Conservation (phyloP, 2,329 filamentous ascomycete species). For the Aspergillus oerlinghausenensis region DNA sequence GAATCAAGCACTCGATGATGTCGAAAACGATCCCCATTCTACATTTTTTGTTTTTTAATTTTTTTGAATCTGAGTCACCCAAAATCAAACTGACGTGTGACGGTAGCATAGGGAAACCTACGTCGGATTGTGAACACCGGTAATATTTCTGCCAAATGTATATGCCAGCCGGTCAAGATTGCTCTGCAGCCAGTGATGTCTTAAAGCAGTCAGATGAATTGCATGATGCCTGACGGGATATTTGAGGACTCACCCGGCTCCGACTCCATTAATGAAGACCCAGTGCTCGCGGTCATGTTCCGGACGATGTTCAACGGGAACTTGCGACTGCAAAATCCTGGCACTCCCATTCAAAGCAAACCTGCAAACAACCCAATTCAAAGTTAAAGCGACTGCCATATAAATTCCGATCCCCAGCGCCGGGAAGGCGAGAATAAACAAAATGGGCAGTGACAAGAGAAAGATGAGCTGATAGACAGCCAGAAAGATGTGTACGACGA, state of each 20-base stretch:
- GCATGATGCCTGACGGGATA: not conserved
- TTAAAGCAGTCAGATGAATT: slow-evolving; percentile 12
- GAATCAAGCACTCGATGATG: slow-evolving; percentile 70
- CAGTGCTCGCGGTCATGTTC: slow-evolving; percentile 62
- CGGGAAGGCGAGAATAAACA: slow-evolving; percentile 43
- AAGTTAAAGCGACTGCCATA: slow-evolving; percentile 19
- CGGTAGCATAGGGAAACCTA: slow-evolving; percentile 24
- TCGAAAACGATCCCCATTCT: slow-evolving; percentile 67
- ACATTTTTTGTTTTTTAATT: no score
- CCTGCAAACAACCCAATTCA: slow-evolving; percentile 28
- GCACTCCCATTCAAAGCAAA: slow-evolving; percentile 41
- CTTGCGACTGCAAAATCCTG: slow-evolving; percentile 43
- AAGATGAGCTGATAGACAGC: slow-evolving; percentile 57
- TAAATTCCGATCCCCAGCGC: slow-evolving; percentile 26
- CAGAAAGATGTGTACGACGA: slow-evolving; percentile 57
- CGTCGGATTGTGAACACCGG: slow-evolving; percentile 72
- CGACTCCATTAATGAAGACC: slow-evolving; percentile 76
- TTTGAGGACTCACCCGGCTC: slow-evolving; percentile 20
- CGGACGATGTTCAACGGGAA: slow-evolving; percentile 21
- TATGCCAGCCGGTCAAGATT: slow-evolving; percentile 67
- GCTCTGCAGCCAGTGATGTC: slow-evolving; percentile 61
- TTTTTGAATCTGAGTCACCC: not conserved
- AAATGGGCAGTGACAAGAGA: slow-evolving; percentile 53
- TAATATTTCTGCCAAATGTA: slow-evolving; percentile 66
- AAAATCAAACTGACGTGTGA: not conserved